A percentile compares a stretch with the other conserved stretches of the same genome.
Conservation (phyloP, 495 filamentous ascomycete species). For the Echria macrotheca region DNA sequence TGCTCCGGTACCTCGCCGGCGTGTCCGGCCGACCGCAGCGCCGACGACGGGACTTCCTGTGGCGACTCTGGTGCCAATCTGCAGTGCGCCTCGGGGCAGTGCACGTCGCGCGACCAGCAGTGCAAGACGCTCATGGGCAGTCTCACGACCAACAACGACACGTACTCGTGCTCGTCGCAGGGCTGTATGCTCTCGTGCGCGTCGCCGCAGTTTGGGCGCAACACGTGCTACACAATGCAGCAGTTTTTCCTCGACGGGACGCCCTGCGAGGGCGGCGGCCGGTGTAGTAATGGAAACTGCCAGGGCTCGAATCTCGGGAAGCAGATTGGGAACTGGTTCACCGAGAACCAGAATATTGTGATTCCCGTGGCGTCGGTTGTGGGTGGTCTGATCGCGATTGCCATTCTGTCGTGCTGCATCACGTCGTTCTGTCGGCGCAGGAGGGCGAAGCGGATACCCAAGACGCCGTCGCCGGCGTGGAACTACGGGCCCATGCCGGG, state of each 20-base stretch:
- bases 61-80: constrained; percentile 52
- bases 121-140: constrained; percentile 82
- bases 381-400: constrained; percentile 61
- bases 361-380: constrained; percentile 67
- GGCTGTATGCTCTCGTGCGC: constrained; percentile 74
- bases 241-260: constrained; percentile 97
- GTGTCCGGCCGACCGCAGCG: constrained; percentile 67
- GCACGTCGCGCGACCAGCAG: constrained; percentile 86
- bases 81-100: constrained; percentile 89
- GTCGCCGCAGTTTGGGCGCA: constrained; percentile 58
- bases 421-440: constrained; percentile 40
- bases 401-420: constrained; percentile 54
- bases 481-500: constrained; percentile 11
- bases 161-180: constrained; percentile 69
- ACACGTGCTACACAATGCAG: constrained; percentile 66
- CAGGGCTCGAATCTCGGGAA: constrained; percentile 55
- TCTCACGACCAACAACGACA: constrained; percentile 69
- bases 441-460: background rate
- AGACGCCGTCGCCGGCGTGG: constrained; percentile 1
- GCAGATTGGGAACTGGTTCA: constrained; percentile 62
- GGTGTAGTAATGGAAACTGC: constrained; percentile 70
- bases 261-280: constrained; percentile 73
- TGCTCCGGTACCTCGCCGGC: constrained; percentile 68
- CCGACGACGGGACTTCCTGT: constrained; percentile 65
- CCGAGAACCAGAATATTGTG: constrained; percentile 64